Base-by-base conservation (phyloP, 768 basidiomycete species). In the Suillus alpinus region DNA sequence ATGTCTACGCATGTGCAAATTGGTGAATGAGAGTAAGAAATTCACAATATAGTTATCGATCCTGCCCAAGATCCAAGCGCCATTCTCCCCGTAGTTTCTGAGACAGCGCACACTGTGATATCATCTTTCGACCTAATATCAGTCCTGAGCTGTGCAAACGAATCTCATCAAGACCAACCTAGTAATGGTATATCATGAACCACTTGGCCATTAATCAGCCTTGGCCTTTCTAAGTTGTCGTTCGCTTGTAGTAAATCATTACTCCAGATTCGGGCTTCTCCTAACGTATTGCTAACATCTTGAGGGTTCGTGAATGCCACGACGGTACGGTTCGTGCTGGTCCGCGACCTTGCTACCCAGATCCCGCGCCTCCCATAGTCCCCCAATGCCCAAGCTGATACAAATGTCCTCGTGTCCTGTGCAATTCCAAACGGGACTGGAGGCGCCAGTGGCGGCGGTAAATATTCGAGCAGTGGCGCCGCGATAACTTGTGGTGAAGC, bases 41-140 rank as follows among this genome's bases (percentile, higher is more conserved):
- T 43, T 68, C 47, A 70, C 6, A 70, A 53, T n/a, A 70, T 53
- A 0, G 31, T 47, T n/a, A 71, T 66, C 2, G 56, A 69, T 7
- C 81, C 81, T 8, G 72, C 67, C 36, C 81, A 65, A 63, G 77
- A 77, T 6, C 80, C 80, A 41, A 81, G 62, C 1, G 77, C 69
- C 52, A 83, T 78, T 7, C 63, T 71, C 6, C 82, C 82, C 56
- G 67, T 78, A 44, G 75, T 69, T 62, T 84, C 83, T 6, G 76
- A 76, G 41, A 84, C 74, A 9, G 79, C 74, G 62, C 81, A 84
- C 56, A 73, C 71, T 12, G 71, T 78, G 6, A 81, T 68, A 63
- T 83, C 82, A 63, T 83, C 81, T 78, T 50, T 26, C 26, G 14
- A 20, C 2, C 37, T 18, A 18, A 10, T 20, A 20, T 56, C 31